Conservation (phyloP, 2,329 filamentous ascomycete genomes). For the Cercospora brassicicola region DNA sequence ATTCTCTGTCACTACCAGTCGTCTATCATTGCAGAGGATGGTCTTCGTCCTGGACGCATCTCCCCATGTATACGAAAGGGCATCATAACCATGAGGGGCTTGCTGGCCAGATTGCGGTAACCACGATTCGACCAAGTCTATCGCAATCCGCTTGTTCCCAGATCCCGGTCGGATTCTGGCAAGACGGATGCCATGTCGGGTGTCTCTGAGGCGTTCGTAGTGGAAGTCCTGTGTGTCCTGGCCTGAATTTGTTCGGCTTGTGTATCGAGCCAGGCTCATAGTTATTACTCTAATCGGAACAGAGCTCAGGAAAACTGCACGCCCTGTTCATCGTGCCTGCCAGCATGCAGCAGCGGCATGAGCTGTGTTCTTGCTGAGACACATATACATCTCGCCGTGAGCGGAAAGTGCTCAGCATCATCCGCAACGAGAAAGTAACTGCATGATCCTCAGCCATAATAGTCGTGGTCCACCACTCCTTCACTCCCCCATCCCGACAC, state of each 20-base stretch:
- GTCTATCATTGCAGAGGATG: slow-evolving; percentile 34
- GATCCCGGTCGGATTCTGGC: slow-evolving; percentile 31
- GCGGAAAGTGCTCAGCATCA: not conserved
- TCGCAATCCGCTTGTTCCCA: slow-evolving; percentile 31
- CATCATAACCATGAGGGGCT: slow-evolving; percentile 30
- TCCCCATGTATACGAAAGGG: slow-evolving; percentile 38
- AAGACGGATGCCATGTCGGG: slow-evolving; percentile 34
- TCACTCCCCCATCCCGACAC: not conserved
- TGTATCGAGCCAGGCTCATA: slow-evolving; percentile 31
- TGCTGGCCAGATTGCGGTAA: slow-evolving; percentile 26
- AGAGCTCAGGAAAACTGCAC: not conserved
- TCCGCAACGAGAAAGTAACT: not conserved
- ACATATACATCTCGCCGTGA: not conserved
- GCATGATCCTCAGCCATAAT: not conserved
- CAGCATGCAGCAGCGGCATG: not conserved
- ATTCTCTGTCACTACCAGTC: slow-evolving; percentile 30
- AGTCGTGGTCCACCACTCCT: not conserved
- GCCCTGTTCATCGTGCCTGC: not conserved
- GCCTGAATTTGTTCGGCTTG: slow-evolving; percentile 20
- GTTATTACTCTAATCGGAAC: not conserved
- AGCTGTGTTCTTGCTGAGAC: not conserved
- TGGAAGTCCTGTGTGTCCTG: slow-evolving; percentile 25
- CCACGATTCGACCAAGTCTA: slow-evolving; percentile 32
- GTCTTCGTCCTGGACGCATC: slow-evolving; percentile 24
- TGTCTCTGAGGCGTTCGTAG: slow-evolving; percentile 30